Evolutionary conservation across 2,329 filamentous ascomycete species (phyloP), one percentile per base, ranked within the genome.

Genomic region (Atkinsonella hypoxylon): DNA sequence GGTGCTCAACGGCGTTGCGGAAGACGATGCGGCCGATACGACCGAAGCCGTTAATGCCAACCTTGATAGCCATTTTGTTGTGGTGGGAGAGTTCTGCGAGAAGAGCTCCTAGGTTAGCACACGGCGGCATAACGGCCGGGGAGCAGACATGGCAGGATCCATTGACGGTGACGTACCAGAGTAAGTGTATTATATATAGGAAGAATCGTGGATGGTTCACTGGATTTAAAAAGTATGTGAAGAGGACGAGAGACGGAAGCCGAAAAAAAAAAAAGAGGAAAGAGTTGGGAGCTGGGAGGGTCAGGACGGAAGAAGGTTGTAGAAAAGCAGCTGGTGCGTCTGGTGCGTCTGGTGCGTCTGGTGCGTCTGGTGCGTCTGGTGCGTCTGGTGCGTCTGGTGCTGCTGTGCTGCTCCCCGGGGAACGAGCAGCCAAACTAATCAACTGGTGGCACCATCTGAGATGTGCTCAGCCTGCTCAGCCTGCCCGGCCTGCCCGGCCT

Each of bases 1-100:
- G 74, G 76, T 91, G 86, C 82, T 94, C 85, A 69, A 94, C 71
- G 66, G 91, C 88, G 79, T 96, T 97, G 78, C 91, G 89, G 87
- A 97, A 93, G 79, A 97, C 85, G 73, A 98, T 96, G 73, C 93
- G 87, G 68, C 93, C 93, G 76, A 98, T 98, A 76, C 93, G 90
- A 78, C 93, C 93, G 81, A 98, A 98, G 74, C 93, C 91, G 86
- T 96, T 97, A 85, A 95, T 96, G 73, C 89, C 89, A 70, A 94
- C 88, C 83, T 94, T 81, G 70, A 77, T 70, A 69, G 67, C 63
- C 69, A 71, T 71, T 61, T 57, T 67, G 63, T 54, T 54, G 49
- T 53, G 53, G 52, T 56, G 41, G 32, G 12, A 49, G 20, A 26
- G 13, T 51, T 43, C 52, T 53, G 47, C 26, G 31, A 26, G 18